These are phyloP conservation scores for Paraphaeosphaeria sporulosa DNA, from an alignment of 2,329 filamentous ascomycete species.

Conservation along the genomic window DNA sequence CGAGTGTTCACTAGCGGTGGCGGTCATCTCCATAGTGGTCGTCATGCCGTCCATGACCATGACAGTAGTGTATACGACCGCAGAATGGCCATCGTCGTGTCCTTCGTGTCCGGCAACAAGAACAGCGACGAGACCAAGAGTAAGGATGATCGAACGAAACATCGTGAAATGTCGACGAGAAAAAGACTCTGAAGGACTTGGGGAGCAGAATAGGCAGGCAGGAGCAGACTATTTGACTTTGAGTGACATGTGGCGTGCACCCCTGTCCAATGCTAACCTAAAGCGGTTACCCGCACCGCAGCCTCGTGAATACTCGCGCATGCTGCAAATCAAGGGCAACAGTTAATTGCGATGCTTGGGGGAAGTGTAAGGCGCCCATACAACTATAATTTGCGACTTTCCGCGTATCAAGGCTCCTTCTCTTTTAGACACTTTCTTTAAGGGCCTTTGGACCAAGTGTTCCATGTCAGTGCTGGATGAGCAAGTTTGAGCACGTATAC, in stretches of 20 bases:
- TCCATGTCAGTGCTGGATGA: background rate
- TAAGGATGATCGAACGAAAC: background rate
- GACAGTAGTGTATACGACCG: slow-evolving; percentile 3
- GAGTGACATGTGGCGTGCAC: background rate
- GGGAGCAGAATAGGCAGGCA: background rate
- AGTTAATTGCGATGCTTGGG: background rate
- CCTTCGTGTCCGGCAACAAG: slow-evolving; percentile 1
- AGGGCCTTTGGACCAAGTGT: background rate
- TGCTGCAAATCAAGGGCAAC: background rate
- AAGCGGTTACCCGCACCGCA: background rate
- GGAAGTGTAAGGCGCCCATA: background rate
- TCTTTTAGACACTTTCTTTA: background rate
- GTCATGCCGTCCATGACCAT: slow-evolving; percentile 14
- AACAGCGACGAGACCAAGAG: background rate
- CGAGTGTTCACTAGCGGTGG: background rate
- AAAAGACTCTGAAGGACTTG: background rate
- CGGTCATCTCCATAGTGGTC: slow-evolving; percentile 9
- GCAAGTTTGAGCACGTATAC: slow-evolving; percentile 13
- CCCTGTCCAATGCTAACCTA: background rate
- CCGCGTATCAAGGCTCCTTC: background rate
- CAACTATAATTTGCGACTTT: background rate
- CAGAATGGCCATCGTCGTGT: background rate
- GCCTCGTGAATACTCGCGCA: background rate
- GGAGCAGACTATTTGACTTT: background rate
- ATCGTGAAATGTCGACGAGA: background rate